A percentile compares a stretch with the other conserved stretches of the same genome.
These are phyloP conservation scores for Wickerhamomyces chambardii DNA, from an alignment of 805 yeast species.

Conservation along the genomic window DNA sequence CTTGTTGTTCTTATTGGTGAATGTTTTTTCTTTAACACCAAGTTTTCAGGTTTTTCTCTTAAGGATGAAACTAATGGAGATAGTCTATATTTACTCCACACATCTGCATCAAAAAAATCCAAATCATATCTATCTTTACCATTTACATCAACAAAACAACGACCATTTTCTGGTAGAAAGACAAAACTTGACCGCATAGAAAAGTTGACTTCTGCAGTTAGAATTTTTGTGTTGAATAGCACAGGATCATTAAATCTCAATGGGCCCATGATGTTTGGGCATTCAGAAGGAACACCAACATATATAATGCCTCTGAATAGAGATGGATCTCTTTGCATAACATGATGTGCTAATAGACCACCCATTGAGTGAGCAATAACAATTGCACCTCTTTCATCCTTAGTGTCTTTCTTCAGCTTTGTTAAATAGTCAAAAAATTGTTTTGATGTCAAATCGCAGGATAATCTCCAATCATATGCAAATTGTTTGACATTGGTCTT, in stretches of 20 bases:
- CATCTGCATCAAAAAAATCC: conserved; percentile 73
- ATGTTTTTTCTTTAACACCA: conserved; percentile 4
- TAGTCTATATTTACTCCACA: conserved; percentile 70
- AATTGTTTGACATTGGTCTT: conserved; percentile 58
- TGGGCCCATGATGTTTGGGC: conserved; percentile 84
- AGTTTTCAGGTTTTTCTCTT: not conserved
- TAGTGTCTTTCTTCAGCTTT: conserved; percentile 29
- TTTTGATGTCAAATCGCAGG: conserved; percentile 44
- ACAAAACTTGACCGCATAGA: conserved; percentile 81
- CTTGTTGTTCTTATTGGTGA: too few relatives aligned
- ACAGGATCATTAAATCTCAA: conserved; percentile 76
- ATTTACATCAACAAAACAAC: conserved; percentile 56
- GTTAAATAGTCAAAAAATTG: conserved; percentile 41
- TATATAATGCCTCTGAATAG: conserved; percentile 70
- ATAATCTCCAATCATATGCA: conserved; percentile 93
- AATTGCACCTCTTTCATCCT: conserved; percentile 48
- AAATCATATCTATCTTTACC: conserved; percentile 52
- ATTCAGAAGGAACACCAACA: conserved; percentile 78
- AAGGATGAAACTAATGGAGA: conserved; percentile 56
- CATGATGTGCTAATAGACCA: conserved; percentile 77
- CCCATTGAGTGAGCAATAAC: conserved; percentile 95
- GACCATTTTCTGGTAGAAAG: conserved; percentile 70
- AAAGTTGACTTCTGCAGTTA: conserved; percentile 77
- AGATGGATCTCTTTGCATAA: conserved; percentile 57
- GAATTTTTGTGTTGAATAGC: conserved; percentile 58